Conservation (phyloP, 2,329 filamentous ascomycete genomes). For the Calonectria pteridis region DNA sequence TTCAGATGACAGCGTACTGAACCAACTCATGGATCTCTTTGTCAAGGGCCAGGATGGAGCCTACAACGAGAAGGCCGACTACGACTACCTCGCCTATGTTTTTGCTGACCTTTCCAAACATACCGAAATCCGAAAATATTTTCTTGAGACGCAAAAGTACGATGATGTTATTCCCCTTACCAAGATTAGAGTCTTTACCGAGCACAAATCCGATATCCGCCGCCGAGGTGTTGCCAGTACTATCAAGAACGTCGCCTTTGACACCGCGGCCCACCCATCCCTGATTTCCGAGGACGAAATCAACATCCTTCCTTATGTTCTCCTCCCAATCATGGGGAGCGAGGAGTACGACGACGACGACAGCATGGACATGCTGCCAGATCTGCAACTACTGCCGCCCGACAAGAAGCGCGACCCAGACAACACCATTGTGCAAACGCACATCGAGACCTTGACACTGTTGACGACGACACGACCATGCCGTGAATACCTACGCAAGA, state of each 20-base stretch:
- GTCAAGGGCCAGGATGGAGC: constrained; percentile 87
- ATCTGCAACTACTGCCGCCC: constrained; percentile 88
- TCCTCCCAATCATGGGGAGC: constrained; percentile 87
- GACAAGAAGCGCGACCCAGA: constrained; percentile 91
- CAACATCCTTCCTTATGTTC: constrained; percentile 87
- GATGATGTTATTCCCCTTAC: constrained; percentile 89
- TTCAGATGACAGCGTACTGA: constrained; percentile 80
- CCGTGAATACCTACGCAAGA: constrained; percentile 77
- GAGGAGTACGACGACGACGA: constrained; percentile 94
- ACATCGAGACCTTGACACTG: constrained; percentile 89
- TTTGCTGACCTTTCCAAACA: constrained; percentile 94
- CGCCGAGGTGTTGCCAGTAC: constrained; percentile 95
- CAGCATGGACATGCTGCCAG: constrained; percentile 85
- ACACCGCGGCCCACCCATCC: constrained; percentile 76
- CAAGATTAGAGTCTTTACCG: constrained; percentile 95
- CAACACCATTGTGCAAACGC: constrained; percentile 81
- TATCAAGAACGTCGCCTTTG: constrained; percentile 94
- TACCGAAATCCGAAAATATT: constrained; percentile 79
- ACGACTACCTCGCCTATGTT: constrained; percentile 92
- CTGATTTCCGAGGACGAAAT: constrained; percentile 80
- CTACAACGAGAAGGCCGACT: constrained; percentile 89
- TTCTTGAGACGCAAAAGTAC: constrained; percentile 79
- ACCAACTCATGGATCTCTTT: constrained; percentile 95
- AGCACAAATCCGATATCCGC: constrained; percentile 85
- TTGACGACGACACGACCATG: constrained; percentile 83